Conservation (phyloP, 352 stramenopile genomes). For the Thalassiosira ordinaria region DNA sequence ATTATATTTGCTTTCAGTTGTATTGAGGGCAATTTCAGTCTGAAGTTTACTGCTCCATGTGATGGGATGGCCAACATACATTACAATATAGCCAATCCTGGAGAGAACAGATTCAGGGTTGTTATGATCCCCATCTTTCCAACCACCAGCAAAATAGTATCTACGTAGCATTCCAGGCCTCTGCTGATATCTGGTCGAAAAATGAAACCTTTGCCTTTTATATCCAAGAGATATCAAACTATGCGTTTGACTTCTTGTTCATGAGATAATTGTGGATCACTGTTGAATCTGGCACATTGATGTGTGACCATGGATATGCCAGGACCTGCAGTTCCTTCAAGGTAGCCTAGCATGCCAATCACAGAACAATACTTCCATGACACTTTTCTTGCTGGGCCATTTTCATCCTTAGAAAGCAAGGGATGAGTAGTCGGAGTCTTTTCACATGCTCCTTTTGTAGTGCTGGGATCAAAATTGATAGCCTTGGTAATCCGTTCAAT, state of each 20-base stretch:
- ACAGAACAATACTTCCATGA: neutral
- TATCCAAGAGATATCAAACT: constrained; percentile 58
- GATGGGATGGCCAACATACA: neutral
- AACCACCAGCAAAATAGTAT: constrained; percentile 64
- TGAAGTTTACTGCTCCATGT: constrained; percentile 1
- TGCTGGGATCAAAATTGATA: neutral
- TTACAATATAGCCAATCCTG: neutral
- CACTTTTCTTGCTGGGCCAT: neutral
- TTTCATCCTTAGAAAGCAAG: neutral
- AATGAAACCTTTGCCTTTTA: constrained; percentile 43
- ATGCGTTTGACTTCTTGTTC: constrained; percentile 53
- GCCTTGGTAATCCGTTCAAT: constrained; percentile 14
- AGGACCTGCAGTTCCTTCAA: constrained; percentile 37
- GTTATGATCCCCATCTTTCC: neutral
- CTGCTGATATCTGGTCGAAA: constrained; percentile 25
- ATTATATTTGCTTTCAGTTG: neutral
- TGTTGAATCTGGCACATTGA: constrained; percentile 51
- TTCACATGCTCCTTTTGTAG: neutral
- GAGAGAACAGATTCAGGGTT: constrained; percentile 15
- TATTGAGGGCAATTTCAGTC: constrained; percentile 4
- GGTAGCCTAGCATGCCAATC: constrained; percentile 4
- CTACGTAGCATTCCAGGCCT: constrained; percentile 53
- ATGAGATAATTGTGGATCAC: constrained; percentile 44
- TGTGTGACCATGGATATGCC: constrained; percentile 64
- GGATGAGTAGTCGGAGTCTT: neutral